Conservation (phyloP, 495 filamentous ascomycete genomes). For the Durotheca rogersii region DNA sequence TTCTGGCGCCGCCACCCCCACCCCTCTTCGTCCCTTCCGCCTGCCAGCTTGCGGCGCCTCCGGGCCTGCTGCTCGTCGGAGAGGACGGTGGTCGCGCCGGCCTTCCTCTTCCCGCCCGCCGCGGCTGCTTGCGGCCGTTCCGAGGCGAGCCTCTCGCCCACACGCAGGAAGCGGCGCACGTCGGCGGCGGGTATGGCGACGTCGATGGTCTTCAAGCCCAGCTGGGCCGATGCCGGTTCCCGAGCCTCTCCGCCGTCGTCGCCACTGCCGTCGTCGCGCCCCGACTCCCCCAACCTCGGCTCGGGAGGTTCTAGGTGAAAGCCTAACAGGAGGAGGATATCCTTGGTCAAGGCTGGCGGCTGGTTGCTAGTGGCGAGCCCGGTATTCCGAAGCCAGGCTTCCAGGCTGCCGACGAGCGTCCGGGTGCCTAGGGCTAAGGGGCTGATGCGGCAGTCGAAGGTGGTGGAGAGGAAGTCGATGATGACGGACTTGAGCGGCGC, state of each 20-base stretch:
- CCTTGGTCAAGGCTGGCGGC: conserved; percentile 32
- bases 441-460: conserved; percentile 51
- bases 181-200: conserved; percentile 43
- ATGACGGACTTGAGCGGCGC: conserved; percentile 42
- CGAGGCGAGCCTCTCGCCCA: conserved; percentile 3
- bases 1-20: conserved; percentile 45
- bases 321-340: conserved; percentile 43
- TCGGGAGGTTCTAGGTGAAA: conserved; percentile 38
- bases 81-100: conserved; percentile 9
- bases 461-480: conserved; percentile 44
- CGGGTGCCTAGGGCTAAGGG: conserved; percentile 45
- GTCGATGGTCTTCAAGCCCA: conserved; percentile 46
- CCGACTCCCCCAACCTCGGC: not conserved
- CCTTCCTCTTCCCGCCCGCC: conserved; percentile 7
- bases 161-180: conserved; percentile 33
- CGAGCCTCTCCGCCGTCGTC: not conserved
- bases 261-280: not conserved
- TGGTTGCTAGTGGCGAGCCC: conserved; percentile 16
- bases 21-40: conserved; percentile 44
- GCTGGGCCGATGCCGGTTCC: conserved; percentile 3
- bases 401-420: conserved; percentile 41
- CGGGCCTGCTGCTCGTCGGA: conserved; percentile 33
- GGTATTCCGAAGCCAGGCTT: conserved; percentile 42
- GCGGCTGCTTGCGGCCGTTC: not conserved
- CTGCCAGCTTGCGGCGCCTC: conserved; percentile 41